Conservation (phyloP, 768 basidiomycete species). For the Pleurotus tuoliensis region DNA sequence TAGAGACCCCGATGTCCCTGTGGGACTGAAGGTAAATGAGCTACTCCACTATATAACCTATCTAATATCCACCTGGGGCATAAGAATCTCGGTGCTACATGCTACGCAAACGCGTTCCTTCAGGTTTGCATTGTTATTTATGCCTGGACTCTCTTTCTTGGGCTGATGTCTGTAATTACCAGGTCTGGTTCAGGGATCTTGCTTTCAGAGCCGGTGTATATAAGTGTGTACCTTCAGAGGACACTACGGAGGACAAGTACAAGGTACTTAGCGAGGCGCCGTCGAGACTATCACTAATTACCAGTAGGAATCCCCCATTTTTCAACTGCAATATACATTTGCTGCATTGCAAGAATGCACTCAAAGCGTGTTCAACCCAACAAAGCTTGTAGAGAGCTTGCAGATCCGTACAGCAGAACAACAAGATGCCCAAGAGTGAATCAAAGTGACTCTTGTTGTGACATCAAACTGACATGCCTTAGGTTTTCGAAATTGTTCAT, state of each 20-base stretch:
- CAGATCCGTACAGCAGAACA: slow-evolving; percentile 80
- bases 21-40: slow-evolving; percentile 66
- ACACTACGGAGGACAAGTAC: slow-evolving; percentile 35
- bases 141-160: background rate
- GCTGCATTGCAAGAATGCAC: slow-evolving; percentile 78
- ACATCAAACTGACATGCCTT: slow-evolving; percentile 7
- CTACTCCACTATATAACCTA: background rate
- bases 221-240: slow-evolving; percentile 58
- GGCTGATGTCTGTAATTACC: slow-evolving; percentile 1
- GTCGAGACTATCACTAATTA: background rate
- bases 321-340: slow-evolving; percentile 76
- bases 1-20: slow-evolving; percentile 55
- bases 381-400: slow-evolving; percentile 80
- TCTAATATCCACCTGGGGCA: slow-evolving; percentile 5
- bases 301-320: slow-evolving; percentile 71
- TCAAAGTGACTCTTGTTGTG: background rate
- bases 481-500: slow-evolving; percentile 96
- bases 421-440: slow-evolving; percentile 95
- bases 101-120: slow-evolving; percentile 93
- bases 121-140: slow-evolving; percentile 46
- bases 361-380: slow-evolving; percentile 75
- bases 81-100: slow-evolving; percentile 94
- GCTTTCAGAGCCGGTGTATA: slow-evolving; percentile 84
- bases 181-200: slow-evolving; percentile 92
- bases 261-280: slow-evolving; percentile 23